Evolutionary conservation across 768 basidiomycete genomes (phyloP), one percentile per base, ranked within the genome.

Genomic region (Lactarius sp.): DNA sequence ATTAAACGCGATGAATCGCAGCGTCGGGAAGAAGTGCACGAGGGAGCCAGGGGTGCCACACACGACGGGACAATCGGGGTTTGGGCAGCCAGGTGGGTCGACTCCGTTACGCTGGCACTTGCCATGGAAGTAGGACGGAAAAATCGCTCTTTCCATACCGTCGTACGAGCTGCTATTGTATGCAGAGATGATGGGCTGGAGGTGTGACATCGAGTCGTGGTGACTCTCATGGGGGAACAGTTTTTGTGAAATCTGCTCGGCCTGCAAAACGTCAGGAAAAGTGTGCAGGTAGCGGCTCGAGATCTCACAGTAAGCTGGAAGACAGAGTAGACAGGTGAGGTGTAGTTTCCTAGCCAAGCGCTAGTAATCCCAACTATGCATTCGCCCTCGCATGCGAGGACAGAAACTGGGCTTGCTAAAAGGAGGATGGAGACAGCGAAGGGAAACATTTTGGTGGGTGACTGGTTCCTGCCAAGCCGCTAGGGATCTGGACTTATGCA

Each of bases 1-100:
- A 56, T 81, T 75, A 73, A 76, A 85, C 13, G 78, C 83, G 71
- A 86, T 81, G 54, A 69, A 73, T 39, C 74, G 70, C 20, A 90
- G 76, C 34, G 68, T 77, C 8, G 75, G 55, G 73, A 79, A 90
- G 75, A 83, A 87, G 74, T 90, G 87, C 10, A 87, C 81, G 67
- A 92, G 73, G 3, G 88, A 90, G 10, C 89, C 88, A n/a, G 90
- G 87, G 6, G 89, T 91, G 69, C 90, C 88, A 66, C 89, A 91
- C 37, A 90, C 82, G 60, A 89, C 81, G 22, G 87, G 83, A 71
- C 89, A 92, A 69, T 90, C 83, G 41, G 88, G 87, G 67, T 90
- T 88, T 9, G 89, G 89, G 68, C 90, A 91, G 27, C 90, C 89
- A 2, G 75, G 57, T 16, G 88, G 89, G 46, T 87, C 81, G 60